These are phyloP conservation scores for Sporisorium scitamineum DNA, from an alignment of 1,284 basidiomycete genomes.

Conservation along the genomic window DNA sequence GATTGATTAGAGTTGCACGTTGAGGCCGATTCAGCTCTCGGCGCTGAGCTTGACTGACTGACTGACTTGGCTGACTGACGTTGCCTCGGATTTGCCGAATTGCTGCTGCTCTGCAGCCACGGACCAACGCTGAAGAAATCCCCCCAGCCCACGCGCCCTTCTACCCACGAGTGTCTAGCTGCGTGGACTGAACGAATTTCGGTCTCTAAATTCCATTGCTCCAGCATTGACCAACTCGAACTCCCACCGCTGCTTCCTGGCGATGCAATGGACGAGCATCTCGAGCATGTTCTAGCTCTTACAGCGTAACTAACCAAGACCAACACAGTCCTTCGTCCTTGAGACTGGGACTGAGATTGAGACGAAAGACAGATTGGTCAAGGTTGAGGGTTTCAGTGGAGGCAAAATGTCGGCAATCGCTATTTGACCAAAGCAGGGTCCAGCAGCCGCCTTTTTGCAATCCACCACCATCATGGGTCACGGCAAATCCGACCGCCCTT, in stretches of 20 bases:
- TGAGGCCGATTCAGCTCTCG: too few species aligned
- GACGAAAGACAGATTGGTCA: background rate
- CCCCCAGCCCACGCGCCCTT: background rate
- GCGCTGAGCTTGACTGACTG: background rate
- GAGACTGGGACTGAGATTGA: background rate
- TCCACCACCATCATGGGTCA: slow-evolving; percentile 54
- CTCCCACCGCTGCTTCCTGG: background rate
- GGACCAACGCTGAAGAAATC: background rate
- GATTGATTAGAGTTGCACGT: background rate
- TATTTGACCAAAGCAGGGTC: background rate
- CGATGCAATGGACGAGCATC: background rate
- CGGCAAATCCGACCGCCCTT: slow-evolving; percentile 63
- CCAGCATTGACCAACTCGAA: background rate
- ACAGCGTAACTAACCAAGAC: background rate
- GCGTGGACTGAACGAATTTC: background rate
- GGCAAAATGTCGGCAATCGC: background rate
- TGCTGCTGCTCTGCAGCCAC: background rate
- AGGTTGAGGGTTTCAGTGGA: background rate
- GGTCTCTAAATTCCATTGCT: background rate
- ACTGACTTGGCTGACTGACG: background rate
- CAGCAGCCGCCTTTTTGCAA: background rate
- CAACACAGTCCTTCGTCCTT: background rate
- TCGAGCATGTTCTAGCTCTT: background rate
- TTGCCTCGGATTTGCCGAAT: background rate
- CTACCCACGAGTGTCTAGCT: background rate